Evolutionary conservation across 352 stramenopile genomes (phyloP), one percentile per base, ranked within the genome.

Genomic region (Phytophthora melonis): DNA sequence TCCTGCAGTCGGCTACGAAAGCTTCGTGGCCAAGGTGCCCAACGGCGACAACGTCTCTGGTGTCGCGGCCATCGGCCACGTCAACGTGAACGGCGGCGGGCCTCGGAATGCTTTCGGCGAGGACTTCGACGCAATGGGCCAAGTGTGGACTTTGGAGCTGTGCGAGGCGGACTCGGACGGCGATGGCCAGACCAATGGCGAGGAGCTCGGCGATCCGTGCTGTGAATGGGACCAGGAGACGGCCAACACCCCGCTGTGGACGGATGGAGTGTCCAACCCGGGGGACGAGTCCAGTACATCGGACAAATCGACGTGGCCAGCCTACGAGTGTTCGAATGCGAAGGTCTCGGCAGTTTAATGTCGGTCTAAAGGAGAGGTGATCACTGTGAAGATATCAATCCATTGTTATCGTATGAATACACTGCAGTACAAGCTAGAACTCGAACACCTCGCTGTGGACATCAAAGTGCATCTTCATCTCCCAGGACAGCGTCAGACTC

Each of bases 381-480:
- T 34, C 30, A 34, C 30, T 10, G 6, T 45, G 7, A 45, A 45
- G 39, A 45, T 45, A 45, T 1, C 30, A 9, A 34, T 34, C 30
- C 30, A 34, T 45, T n/a, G 36, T 16, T 45, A 10, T n/a, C 36
- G 0, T 50, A 50, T n/a, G 9, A 21, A 13, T 23, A 21, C 16
- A 13, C 43, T 10, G 11, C 18, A 50, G 16, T 27, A 54, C 47
- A 3, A 16, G 54, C 56, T 77, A 81, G 18, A 83, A 80, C 19
- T 76, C 63, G 54, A 83, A 80, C 5, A 72, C 43, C 32, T 86
- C 79, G 39, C 68, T 70, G 60, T 86, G 74, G 2, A 87, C 77
- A 45, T 88, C 77, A 34, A 88, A 86, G 21, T 23, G 55, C n/a
- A 88, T 18, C 14, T 77, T 72, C 62, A 82, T 66, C 30, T 77